A percentile compares a stretch with the other conserved stretches of the same genome.
Conservation (phyloP, 495 filamentous ascomycete genomes). For the Lophiotrema nucula region DNA sequence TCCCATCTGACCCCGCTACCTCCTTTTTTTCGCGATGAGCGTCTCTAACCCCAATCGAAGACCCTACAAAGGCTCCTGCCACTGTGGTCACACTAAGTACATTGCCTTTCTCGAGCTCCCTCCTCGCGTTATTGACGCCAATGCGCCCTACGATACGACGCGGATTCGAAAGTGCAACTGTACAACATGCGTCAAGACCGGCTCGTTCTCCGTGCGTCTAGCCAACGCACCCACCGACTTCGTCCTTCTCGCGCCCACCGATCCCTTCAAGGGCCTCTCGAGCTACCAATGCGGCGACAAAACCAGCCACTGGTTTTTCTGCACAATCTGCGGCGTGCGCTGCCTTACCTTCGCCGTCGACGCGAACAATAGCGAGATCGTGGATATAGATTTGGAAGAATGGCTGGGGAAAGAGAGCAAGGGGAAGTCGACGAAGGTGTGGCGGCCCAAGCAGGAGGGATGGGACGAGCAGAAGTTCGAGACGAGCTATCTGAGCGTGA, state of each 20-base stretch:
- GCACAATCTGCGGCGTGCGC: slow-evolving; percentile 11
- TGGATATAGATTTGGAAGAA: slow-evolving; percentile 5
- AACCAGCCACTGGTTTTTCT: slow-evolving; percentile 6
- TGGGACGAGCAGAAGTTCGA: not conserved
- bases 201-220: slow-evolving; percentile 18
- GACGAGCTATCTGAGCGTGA: not conserved
- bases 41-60: not conserved
- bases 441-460: not conserved
- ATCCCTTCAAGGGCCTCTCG: not conserved
- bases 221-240: slow-evolving; percentile 14
- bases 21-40: no score
- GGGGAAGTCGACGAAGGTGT: slow-evolving; percentile 7
- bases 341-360: not conserved
- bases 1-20: no score
- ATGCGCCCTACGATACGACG: not conserved
- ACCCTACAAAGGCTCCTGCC: slow-evolving; percentile 20
- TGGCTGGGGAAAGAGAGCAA: not conserved
- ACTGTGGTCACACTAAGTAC: slow-evolving; percentile 16
- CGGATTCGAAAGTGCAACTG: slow-evolving; percentile 28
- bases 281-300: slow-evolving; percentile 2
- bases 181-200: slow-evolving; percentile 22
- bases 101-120: slow-evolving; percentile 12
- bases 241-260: slow-evolving; percentile 13
- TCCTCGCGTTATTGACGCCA: not conserved
- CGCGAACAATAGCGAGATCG: not conserved